A percentile compares a stretch with the other conserved stretches of the same genome.
phyloP scores from a whole-genome alignment of 345 rosid species.

The Pistacia integerrima region DNA sequence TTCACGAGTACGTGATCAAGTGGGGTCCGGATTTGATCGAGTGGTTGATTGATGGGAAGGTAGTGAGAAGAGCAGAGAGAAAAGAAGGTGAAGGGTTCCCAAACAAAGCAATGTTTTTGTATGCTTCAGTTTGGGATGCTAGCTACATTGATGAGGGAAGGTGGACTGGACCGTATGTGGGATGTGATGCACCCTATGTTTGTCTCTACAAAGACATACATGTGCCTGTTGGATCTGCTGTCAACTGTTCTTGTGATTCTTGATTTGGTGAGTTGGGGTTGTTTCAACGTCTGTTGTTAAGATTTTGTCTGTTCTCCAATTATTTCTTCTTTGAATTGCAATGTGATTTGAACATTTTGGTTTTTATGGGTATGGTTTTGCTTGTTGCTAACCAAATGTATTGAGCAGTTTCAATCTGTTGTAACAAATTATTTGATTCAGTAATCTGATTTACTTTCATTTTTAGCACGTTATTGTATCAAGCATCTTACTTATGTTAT shows the following conservation, averaged over 20 bases:
- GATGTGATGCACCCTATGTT: constrained; percentile 56
- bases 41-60: constrained; percentile 57
- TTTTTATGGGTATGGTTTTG: not conserved
- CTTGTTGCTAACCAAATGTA: not conserved
- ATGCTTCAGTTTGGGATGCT: constrained; percentile 64
- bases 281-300: not conserved
- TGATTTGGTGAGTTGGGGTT: constrained; percentile 19
- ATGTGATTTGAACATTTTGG: not conserved
- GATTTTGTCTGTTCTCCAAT: not conserved
- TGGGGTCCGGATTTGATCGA: constrained; percentile 52
- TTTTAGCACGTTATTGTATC: not conserved
- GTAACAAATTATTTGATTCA: not conserved
- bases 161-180: constrained; percentile 53
- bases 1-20: constrained; percentile 53
- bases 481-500: not conserved
- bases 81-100: constrained; percentile 48
- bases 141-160: constrained; percentile 47
- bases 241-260: constrained; percentile 35
- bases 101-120: constrained; percentile 50
- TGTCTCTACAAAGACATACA: constrained; percentile 52
- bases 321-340: not conserved
- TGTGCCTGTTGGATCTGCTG: constrained; percentile 40
- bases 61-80: constrained; percentile 51
- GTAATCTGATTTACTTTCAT: constrained; percentile 12
- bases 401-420: not conserved